Conservation (phyloP, 441 rosid species). For the Euphorbia schlechtendalii region DNA sequence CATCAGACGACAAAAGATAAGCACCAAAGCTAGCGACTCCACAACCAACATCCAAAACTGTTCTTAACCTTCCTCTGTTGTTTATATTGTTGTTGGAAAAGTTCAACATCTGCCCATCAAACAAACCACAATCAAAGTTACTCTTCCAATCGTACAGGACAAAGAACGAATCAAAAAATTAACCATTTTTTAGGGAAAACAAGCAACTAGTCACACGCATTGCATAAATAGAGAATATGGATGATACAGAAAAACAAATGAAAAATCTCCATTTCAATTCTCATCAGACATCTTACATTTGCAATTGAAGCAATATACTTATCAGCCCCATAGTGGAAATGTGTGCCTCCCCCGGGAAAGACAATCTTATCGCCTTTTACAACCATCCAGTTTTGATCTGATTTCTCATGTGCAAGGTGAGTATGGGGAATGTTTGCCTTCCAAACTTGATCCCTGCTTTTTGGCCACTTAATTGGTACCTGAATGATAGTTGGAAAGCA, state of each 20-base stretch:
- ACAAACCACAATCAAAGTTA: neutral
- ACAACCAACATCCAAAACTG: constrained; percentile 96
- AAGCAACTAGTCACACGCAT: neutral
- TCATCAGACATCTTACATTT: constrained; percentile 44
- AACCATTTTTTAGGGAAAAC: neutral
- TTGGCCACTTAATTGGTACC: constrained; percentile 99
- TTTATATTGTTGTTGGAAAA: constrained; percentile 66
- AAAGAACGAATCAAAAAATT: no score
- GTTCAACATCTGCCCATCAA: constrained; percentile 85
- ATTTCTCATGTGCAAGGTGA: constrained; percentile 95
- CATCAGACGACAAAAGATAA: constrained; percentile 77
- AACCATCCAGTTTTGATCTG: constrained; percentile 99
- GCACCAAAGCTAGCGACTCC: constrained; percentile 99
- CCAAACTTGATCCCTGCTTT: constrained; percentile 99
- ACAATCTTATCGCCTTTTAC: constrained; percentile 86
- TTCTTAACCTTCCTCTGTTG: constrained; percentile 67
- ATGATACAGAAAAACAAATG: neutral
- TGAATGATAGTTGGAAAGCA: constrained; percentile 25
- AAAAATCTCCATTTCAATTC: neutral
- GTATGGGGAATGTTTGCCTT: constrained; percentile 98
- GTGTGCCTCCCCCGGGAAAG: constrained; percentile 99
- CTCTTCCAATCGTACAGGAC: no score
- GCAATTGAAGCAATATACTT: constrained; percentile 94
- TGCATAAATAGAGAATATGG: neutral
- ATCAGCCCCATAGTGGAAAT: constrained; percentile 98